Evolutionary conservation across 2,329 filamentous ascomycete species (phyloP), one percentile per base, ranked within the genome.

Genomic region (Xylariaceae sp.): DNA sequence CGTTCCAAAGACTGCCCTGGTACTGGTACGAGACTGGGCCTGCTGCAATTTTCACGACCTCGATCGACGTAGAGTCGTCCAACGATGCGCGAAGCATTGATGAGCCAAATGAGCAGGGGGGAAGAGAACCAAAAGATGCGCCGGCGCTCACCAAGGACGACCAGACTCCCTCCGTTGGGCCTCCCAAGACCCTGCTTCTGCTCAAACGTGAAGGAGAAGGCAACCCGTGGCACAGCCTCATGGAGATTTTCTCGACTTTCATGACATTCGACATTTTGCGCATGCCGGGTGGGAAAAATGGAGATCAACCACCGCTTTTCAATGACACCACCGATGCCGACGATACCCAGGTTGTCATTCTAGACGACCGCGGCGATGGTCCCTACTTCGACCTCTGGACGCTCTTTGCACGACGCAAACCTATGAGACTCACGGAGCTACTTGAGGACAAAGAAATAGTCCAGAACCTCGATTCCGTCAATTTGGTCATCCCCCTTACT

Each of bases 401-500:
- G 2, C 64, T 75, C 10, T 73, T 76, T 48, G 68, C 73, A 3
- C 64, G 68, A 39, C 66, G 67, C 45, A 67, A 66, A 4, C 67
- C 71, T 18, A 51, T 73, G 9, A 72, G 73, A 1, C 51, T 73
- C 23, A 45, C 56, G 4, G 67, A 74, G 44, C 52, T 72, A 8
- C 48, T 66, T 1, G 52, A 11, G 7, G 51, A 55, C 4, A 54
- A 55, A 34, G 34, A 54, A 2, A 49, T 53, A 2, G 57, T 49
- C 10, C 57, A 61, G 44, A 56, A 44, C 18, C 60, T 68, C 41
- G 55, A 51, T 18, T 45, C 62, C 11, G 62, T 67, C 50, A 73
- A 73, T 55, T 37, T 77, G 39, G 72, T 78, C 55, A 60, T 78
- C 17, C 76, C 76, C 1, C 64, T 78, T 2, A 67, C 76, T 7